phyloP scores from a whole-genome alignment of 2,329 filamentous ascomycete species.

The Polychaeton citri region DNA sequence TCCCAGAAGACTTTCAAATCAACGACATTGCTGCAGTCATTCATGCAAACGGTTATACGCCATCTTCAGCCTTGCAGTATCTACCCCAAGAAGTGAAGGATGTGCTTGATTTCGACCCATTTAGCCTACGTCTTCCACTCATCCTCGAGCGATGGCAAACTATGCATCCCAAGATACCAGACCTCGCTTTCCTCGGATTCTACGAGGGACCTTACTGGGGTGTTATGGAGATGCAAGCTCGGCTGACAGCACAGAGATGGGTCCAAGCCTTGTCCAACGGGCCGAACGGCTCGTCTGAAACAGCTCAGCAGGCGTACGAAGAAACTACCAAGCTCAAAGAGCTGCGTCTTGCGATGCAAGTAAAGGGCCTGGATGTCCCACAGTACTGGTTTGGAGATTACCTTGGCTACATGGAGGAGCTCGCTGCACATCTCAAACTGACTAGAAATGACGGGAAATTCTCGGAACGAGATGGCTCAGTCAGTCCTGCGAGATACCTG shows the following conservation, averaged over 20 bases:
- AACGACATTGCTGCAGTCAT: conserved; percentile 53
- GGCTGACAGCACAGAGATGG: conserved; percentile 53
- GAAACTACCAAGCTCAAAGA: conserved; percentile 34
- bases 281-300: neutral
- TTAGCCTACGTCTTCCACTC: conserved; percentile 45
- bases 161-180: conserved; percentile 42
- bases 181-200: conserved; percentile 67
- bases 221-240: conserved; percentile 75
- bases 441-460: conserved; percentile 25
- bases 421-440: conserved; percentile 47
- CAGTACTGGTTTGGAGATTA: conserved; percentile 84
- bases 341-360: conserved; percentile 33
- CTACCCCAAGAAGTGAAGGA: conserved; percentile 44
- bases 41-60: conserved; percentile 62
- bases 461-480: conserved; percentile 36
- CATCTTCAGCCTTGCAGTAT: conserved; percentile 50
- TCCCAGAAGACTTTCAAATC: conserved; percentile 20
- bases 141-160: conserved; percentile 44
- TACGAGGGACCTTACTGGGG: conserved; percentile 80
- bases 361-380: conserved; percentile 35
- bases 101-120: conserved; percentile 43
- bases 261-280: neutral
- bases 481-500: conserved; percentile 22
- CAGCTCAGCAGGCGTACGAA: conserved; percentile 11
- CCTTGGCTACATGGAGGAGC: conserved; percentile 58